Percentiles rank a stretch among this genome's conserved stretches.
These are phyloP conservation scores for Pichia gijzeniarum DNA, from an alignment of 805 yeast species.

Conservation along the genomic window DNA sequence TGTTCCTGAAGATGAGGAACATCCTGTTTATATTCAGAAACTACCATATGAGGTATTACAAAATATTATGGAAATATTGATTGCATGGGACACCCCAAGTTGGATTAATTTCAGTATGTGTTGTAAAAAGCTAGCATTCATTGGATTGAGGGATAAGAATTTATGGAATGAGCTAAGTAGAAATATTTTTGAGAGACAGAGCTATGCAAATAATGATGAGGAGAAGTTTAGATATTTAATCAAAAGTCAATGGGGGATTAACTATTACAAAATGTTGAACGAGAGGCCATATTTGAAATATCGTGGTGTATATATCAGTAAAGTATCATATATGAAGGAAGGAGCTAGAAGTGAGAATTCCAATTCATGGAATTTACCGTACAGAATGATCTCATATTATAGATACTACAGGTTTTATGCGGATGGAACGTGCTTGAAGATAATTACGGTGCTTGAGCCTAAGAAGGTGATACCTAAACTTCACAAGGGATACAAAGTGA, in stretches of 20 bases:
- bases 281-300: slow-evolving; percentile 74
- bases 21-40: slow-evolving; percentile 37
- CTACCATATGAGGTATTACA: slow-evolving; percentile 56
- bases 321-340: slow-evolving; percentile 75
- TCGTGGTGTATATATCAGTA: slow-evolving; percentile 80
- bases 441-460: slow-evolving; percentile 72
- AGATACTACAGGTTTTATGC: slow-evolving; percentile 77
- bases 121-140: slow-evolving; percentile 48
- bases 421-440: slow-evolving; percentile 67
- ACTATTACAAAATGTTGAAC: slow-evolving; percentile 47
- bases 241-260: slow-evolving; percentile 33
- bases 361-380: slow-evolving; percentile 64
- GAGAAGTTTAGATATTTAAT: slow-evolving; percentile 32
- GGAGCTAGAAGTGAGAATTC: slow-evolving; percentile 70
- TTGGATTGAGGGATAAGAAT: slow-evolving; percentile 47
- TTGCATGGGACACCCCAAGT: slow-evolving; percentile 47
- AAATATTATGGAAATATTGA: slow-evolving; percentile 41
- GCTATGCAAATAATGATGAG: slow-evolving; percentile 40
- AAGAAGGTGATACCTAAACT: slow-evolving; percentile 53
- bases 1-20: slow-evolving; percentile 24
- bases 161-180: slow-evolving; percentile 48
- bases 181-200: slow-evolving; percentile 47
- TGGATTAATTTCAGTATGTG: slow-evolving; percentile 59
- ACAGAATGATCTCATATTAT: slow-evolving; percentile 80
- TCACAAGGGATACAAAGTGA: slow-evolving; percentile 19